phyloP scores from a whole-genome alignment of 1,284 basidiomycete genomes.

The Cerioporus squamosus region DNA sequence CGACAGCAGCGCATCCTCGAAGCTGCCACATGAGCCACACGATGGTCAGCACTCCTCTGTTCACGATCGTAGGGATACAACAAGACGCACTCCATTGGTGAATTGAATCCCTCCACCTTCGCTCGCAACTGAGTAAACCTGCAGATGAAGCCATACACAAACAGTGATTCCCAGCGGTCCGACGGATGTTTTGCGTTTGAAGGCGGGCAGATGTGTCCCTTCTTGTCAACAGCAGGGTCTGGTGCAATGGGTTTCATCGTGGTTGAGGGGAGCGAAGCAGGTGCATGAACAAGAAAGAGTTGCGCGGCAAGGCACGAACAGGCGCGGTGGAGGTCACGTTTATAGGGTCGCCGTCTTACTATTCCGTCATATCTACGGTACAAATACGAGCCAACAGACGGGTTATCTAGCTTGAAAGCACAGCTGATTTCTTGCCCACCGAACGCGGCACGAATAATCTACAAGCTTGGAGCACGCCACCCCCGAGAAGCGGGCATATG shows the following conservation, averaged over 20 bases:
- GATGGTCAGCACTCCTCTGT: background rate
- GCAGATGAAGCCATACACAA: conserved; percentile 81
- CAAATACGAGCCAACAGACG: conserved; percentile 40
- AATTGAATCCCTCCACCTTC: conserved; percentile 77
- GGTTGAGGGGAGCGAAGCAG: conserved; percentile 29
- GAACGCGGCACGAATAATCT: conserved; percentile 1
- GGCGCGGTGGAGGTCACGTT: conserved; percentile 34
- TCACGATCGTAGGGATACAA: background rate
- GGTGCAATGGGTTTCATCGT: conserved; percentile 32
- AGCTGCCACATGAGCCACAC: conserved; percentile 43
- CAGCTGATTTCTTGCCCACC: conserved; percentile 1
- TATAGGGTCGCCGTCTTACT: conserved; percentile 30
- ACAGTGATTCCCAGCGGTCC: conserved; percentile 84
- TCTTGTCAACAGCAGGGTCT: conserved; percentile 45
- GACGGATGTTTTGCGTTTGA: conserved; percentile 72
- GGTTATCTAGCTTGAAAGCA: conserved; percentile 20
- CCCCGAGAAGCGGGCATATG: no score
- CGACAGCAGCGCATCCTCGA: conserved; percentile 75
- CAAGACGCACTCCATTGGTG: conserved; percentile 76
- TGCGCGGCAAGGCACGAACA: conserved; percentile 26
- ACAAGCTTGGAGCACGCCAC: conserved; percentile 2
- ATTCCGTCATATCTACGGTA: conserved; percentile 35
- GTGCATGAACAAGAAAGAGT: conserved; percentile 36
- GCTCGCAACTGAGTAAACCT: conserved; percentile 75
- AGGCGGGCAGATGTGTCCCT: conserved; percentile 75